Evolutionary conservation across 2,329 filamentous ascomycete species (phyloP), one percentile per base, ranked within the genome.

Genomic region (Alternaria infectoria): DNA sequence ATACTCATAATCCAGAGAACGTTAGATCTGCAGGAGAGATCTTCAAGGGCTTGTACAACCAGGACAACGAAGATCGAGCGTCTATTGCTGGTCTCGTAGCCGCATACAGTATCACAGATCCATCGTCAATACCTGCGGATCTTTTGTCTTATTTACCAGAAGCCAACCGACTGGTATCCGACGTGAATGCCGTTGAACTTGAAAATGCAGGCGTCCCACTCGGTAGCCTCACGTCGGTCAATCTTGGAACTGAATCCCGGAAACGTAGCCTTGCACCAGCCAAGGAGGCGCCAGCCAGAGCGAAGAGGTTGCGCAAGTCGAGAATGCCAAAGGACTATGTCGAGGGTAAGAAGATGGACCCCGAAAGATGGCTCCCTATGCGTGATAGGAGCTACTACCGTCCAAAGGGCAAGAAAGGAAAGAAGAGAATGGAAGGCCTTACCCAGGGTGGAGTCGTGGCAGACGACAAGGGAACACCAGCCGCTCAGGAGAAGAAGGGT

Each of bases 361-460:
- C 93, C 0, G 96, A 99, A 81, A 87, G 96, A 66, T 99, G 96
- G 96, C 82, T 99, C 64, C 95, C 96, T 12, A 84, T 98, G 74
- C 89, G 91, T 56, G 96, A 99, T 78, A 87, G 96, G 61, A 96
- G 92, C 71, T 92, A 89, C 44, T 99, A 97, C 81, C 86, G 91
- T 51, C 93, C 94, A 8, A 97, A 96, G 83, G 93, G 93, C 6
- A 93, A 91, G 84, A 97, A 97, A 86, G 92, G 93, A 59, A 95
- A 93, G 86, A 91, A 93, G 86, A 91, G 91, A 82, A 73, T 78
- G 67, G 80, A 81, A 72, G 90, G 89, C 5, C 83, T 90, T 44
- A 97, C 93, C 9, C 96, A 98, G 79, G 96, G 96, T 64, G 95
- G 94, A 52, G 82, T 90, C 12, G 91, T 93, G 21, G 89, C 86